Conservation (phyloP, 352 stramenopile genomes). For the Phytophthora pisi region DNA sequence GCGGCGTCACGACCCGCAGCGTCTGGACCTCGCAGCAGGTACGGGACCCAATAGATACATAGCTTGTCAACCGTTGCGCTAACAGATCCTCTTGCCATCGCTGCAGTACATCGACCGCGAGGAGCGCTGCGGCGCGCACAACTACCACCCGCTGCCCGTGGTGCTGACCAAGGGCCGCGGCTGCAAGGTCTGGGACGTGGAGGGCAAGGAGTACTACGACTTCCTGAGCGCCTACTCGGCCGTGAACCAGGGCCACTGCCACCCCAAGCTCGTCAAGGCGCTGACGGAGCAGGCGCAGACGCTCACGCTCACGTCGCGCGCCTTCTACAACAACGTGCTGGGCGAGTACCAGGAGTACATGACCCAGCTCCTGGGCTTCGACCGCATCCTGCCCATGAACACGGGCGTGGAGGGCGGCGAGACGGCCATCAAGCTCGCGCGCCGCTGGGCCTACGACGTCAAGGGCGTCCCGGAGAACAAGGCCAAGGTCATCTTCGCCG, state of each 20-base stretch:
- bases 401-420: conserved; percentile 99
- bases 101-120: conserved; percentile 85
- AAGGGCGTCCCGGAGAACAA: conserved; percentile 95
- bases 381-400: conserved; percentile 99
- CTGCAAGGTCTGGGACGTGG: conserved; percentile 96
- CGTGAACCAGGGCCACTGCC: conserved; percentile 96
- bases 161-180: conserved; percentile 93
- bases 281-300: conserved; percentile 94
- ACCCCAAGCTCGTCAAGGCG: conserved; percentile 97
- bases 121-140: conserved; percentile 95
- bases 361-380: conserved; percentile 97
- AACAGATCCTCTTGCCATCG: conserved; percentile 2
- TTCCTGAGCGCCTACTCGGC: conserved; percentile 96
- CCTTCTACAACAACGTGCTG: conserved; percentile 98
- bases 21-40: conserved; percentile 55
- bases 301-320: conserved; percentile 97
- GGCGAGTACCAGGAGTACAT: conserved; percentile 98
- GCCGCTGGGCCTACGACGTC: conserved; percentile 97
- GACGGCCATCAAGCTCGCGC: conserved; percentile 97
- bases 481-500: conserved; percentile 95
- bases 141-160: conserved; percentile 98
- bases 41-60: neutral
- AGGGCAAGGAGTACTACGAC: conserved; percentile 98
- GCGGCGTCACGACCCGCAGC: conserved; percentile 28
- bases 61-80: conserved; percentile 13